Evolutionary conservation across 805 yeast genomes (phyloP).

Genomic region (Candida pseudoglaebosa): DNA sequence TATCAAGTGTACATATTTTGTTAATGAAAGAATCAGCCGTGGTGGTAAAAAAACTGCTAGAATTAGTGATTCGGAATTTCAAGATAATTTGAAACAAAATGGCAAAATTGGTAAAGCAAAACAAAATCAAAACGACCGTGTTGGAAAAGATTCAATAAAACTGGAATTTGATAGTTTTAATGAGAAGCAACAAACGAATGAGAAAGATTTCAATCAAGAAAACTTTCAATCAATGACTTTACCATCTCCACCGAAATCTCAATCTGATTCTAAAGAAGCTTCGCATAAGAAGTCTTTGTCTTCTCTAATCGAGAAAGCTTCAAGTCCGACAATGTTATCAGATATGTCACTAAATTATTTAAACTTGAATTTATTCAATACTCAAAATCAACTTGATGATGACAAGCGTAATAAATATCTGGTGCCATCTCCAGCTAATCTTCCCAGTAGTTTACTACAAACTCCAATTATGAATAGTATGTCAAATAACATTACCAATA

Average conservation of each 20-base stretch:
- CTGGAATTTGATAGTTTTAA: not conserved
- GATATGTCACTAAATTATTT: constrained; percentile 11
- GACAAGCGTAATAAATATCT: not conserved
- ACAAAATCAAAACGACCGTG: no score
- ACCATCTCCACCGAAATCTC: not conserved
- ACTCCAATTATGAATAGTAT: constrained; percentile 25
- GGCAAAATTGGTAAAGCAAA: no score
- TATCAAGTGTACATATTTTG: constrained; percentile 51
- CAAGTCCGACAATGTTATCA: constrained; percentile 5
- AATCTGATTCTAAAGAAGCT: no score
- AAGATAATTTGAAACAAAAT: not conserved
- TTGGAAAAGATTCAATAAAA: no score
- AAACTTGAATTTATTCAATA: constrained; percentile 8
- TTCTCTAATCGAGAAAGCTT: not conserved
- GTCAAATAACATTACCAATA: constrained; percentile 34
- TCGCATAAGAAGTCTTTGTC: no score
- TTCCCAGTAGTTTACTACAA: constrained; percentile 15
- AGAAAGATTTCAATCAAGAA: not conserved
- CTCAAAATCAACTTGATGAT: not conserved
- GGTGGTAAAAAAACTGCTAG: constrained; percentile 31
- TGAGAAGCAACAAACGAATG: not conserved
- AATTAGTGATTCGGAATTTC: constrained; percentile 3
- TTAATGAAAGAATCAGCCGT: constrained; percentile 52
- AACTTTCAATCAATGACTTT: not conserved
- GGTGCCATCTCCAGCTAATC: constrained; percentile 1